Conservation (phyloP, 352 stramenopile species). For the Phytophthora fragariae region DNA sequence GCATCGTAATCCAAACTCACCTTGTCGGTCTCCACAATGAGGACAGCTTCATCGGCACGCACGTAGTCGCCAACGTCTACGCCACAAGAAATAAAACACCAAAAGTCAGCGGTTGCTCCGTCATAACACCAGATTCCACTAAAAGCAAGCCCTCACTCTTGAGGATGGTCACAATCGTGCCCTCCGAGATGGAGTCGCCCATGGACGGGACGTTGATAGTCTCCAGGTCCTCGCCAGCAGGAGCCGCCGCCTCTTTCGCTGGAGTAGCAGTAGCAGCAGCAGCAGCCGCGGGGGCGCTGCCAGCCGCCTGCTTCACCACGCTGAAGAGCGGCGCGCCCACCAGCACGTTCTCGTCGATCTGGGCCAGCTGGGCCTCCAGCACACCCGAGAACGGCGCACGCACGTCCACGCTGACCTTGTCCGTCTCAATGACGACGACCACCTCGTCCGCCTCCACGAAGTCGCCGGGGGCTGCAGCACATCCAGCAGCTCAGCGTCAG, state of each 20-base stretch:
- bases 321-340: constrained; percentile 94
- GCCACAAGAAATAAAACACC: constrained; percentile 1
- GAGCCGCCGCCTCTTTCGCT: constrained; percentile 25
- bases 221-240: constrained; percentile 54
- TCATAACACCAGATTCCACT: too few species aligned
- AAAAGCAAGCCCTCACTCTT: constrained; percentile 58
- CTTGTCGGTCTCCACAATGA: constrained; percentile 99
- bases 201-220: constrained; percentile 91
- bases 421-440: constrained; percentile 97
- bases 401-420: constrained; percentile 97
- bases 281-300: constrained; percentile 29
- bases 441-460: constrained; percentile 96
- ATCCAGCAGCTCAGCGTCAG: neutral
- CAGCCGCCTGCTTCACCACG: constrained; percentile 52
- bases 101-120: too few species aligned
- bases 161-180: constrained; percentile 94
- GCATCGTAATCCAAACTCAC: constrained; percentile 49
- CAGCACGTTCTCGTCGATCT: constrained; percentile 96
- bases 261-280: constrained; percentile 20
- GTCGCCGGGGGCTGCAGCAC: constrained; percentile 84
- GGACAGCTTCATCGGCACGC: constrained; percentile 95
- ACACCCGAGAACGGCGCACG: constrained; percentile 91
- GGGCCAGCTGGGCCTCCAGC: constrained; percentile 92
- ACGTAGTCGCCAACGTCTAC: constrained; percentile 95
- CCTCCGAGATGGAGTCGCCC: constrained; percentile 98